Evolutionary conservation across 2,329 filamentous ascomycete genomes (phyloP).

Genomic region (Lachnellula arida): DNA sequence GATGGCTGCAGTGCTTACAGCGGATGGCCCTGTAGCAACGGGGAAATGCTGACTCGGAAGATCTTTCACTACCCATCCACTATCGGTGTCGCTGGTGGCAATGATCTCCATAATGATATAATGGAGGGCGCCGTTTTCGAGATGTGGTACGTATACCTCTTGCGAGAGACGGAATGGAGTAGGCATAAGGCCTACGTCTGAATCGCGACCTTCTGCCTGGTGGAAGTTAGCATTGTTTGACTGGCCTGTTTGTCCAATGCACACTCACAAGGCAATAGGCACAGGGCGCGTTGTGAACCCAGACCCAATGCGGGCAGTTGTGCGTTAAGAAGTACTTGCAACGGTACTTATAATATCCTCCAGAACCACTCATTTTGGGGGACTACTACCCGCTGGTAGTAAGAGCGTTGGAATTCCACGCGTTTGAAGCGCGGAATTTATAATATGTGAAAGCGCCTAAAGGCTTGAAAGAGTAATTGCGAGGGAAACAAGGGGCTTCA

Average conservation of each 20-base stretch:
- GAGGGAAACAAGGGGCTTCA: slow-evolving; percentile 2
- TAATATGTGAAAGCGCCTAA: not conserved
- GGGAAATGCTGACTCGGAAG: slow-evolving; percentile 17
- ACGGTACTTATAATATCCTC: slow-evolving; percentile 45
- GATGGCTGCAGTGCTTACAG: slow-evolving; percentile 14
- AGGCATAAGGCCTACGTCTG: slow-evolving; percentile 30
- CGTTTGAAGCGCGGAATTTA: slow-evolving; percentile 14
- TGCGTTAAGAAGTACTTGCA: slow-evolving; percentile 52
- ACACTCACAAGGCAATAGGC: slow-evolving; percentile 45
- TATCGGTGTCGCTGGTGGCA: slow-evolving; percentile 28
- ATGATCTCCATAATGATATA: slow-evolving; percentile 46
- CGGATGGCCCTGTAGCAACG: slow-evolving; percentile 19
- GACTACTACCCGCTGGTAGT: slow-evolving; percentile 30
- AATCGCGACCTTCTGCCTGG: slow-evolving; percentile 48
- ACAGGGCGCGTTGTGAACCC: slow-evolving; percentile 47
- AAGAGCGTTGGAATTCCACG: slow-evolving; percentile 25
- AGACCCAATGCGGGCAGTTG: slow-evolving; percentile 51
- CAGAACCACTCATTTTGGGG: slow-evolving; percentile 29
- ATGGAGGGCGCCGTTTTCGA: slow-evolving; percentile 42
- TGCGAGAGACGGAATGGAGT: slow-evolving; percentile 29
- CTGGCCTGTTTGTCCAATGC: not conserved
- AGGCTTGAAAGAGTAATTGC: slow-evolving; percentile 4
- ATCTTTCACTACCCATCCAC: slow-evolving; percentile 28
- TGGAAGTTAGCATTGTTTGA: slow-evolving; percentile 8
- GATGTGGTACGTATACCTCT: slow-evolving; percentile 43